Percentiles rank a stretch among this genome's conserved stretches.
Evolutionary conservation across 2,329 filamentous ascomycete species (phyloP).

Genomic region (Diaporthe helianthi): DNA sequence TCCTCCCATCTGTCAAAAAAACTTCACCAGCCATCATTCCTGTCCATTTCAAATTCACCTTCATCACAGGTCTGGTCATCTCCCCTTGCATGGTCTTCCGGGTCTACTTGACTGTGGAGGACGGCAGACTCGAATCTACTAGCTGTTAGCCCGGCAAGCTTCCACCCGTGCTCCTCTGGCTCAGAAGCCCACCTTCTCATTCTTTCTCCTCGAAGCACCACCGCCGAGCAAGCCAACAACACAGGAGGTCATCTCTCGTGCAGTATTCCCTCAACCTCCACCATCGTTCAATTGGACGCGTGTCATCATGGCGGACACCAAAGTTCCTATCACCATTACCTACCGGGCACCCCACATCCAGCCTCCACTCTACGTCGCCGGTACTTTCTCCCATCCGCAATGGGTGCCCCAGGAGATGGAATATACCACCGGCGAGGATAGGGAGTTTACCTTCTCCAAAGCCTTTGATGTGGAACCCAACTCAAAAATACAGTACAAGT

Average conservation of each 20-base stretch:
- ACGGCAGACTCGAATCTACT: constrained; percentile 1
- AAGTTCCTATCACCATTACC: constrained; percentile 61
- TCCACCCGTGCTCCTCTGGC: background rate
- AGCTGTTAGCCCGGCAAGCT: background rate
- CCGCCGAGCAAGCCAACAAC: background rate
- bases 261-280: background rate
- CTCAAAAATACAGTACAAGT: constrained; percentile 76
- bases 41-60: background rate
- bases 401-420: constrained; percentile 75
- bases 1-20: background rate
- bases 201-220: background rate
- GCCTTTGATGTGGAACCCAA: constrained; percentile 61
- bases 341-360: constrained; percentile 65
- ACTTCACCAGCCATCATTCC: background rate
- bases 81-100: background rate
- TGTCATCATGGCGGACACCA: constrained; percentile 45
- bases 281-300: background rate
- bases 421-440: constrained; percentile 54
- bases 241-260: background rate
- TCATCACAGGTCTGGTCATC: background rate
- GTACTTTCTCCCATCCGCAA: constrained; percentile 69
- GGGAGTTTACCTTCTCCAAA: constrained; percentile 65
- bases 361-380: constrained; percentile 75
- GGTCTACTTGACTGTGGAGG: background rate
- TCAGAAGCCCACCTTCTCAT: background rate